Evolutionary conservation across 2,329 filamentous ascomycete genomes (phyloP).

Genomic region (Aspergillus calidoustus): DNA sequence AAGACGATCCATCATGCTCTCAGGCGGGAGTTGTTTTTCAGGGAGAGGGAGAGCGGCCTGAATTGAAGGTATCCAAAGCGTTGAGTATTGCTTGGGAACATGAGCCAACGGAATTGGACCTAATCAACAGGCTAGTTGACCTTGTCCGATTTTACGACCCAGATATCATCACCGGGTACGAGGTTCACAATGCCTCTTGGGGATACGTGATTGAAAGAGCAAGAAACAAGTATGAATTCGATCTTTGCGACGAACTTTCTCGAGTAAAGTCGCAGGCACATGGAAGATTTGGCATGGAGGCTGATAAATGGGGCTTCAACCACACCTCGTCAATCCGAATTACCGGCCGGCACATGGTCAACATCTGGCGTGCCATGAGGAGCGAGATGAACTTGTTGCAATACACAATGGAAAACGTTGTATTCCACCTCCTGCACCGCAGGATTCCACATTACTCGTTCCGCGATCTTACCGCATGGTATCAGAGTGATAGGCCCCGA

Average conservation of each 20-base stretch:
- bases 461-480: slow-evolving; percentile 81
- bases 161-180: slow-evolving; percentile 91
- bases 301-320: slow-evolving; percentile 90
- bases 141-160: slow-evolving; percentile 85
- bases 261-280: slow-evolving; percentile 83
- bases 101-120: slow-evolving; percentile 79
- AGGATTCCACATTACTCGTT: slow-evolving; percentile 88
- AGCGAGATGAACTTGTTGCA: slow-evolving; percentile 89
- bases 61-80: slow-evolving; percentile 65
- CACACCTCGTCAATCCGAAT: slow-evolving; percentile 89
- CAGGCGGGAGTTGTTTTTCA: slow-evolving; percentile 75
- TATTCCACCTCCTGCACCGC: slow-evolving; percentile 84
- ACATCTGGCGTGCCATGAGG: slow-evolving; percentile 95
- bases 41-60: slow-evolving; percentile 64
- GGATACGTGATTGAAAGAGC: slow-evolving; percentile 93
- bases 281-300: slow-evolving; percentile 82
- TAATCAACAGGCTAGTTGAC: slow-evolving; percentile 84
- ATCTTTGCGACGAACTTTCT: slow-evolving; percentile 89
- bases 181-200: slow-evolving; percentile 93
- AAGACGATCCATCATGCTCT: slow-evolving; percentile 57
- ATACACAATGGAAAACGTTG: slow-evolving; percentile 96
- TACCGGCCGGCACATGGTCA: slow-evolving; percentile 95
- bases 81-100: slow-evolving; percentile 68
- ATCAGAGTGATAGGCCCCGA: slow-evolving; percentile 67
- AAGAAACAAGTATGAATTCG: slow-evolving; percentile 81